A percentile compares a stretch with the other conserved stretches of the same genome.
Conservation (phyloP, 371 early-diverging fungal genomes). For the Lichtheimia ramosa region DNA sequence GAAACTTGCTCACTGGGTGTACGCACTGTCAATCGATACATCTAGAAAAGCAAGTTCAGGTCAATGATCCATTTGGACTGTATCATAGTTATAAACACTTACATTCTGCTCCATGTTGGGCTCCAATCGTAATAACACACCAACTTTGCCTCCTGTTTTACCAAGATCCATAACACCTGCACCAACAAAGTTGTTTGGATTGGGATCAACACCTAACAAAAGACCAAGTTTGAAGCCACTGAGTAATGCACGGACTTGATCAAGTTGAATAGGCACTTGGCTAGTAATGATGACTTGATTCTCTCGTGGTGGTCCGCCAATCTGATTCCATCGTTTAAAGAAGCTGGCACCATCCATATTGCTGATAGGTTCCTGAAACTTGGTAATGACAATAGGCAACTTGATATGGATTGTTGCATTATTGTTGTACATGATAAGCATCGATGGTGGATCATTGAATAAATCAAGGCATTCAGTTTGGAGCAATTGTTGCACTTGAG, state of each 20-base stretch:
- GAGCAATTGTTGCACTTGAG: conserved; percentile 79
- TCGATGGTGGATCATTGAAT: conserved; percentile 56
- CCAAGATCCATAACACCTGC: conserved; percentile 83
- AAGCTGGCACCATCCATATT: conserved; percentile 80
- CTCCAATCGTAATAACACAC: conserved; percentile 89
- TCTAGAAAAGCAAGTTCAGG: conserved; percentile 43
- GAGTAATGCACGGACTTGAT: conserved; percentile 50
- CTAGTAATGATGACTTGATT: conserved; percentile 69
- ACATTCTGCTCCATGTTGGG: conserved; percentile 88
- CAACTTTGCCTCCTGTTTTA: conserved; percentile 76
- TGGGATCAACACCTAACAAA: conserved; percentile 85
- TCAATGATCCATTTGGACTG: too few relatives aligned
- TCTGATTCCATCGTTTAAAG: conserved; percentile 93
- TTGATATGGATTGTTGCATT: conserved; percentile 54
- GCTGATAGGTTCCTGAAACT: conserved; percentile 86
- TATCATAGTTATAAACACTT: conserved; percentile 19
- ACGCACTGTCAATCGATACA: conserved; percentile 89
- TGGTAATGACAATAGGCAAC: conserved; percentile 79
- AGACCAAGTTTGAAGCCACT: conserved; percentile 71
- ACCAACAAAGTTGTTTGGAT: conserved; percentile 85
- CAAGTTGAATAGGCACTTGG: conserved; percentile 55
- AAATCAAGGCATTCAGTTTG: conserved; percentile 68
- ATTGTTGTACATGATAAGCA: conserved; percentile 65
- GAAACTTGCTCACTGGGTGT: conserved; percentile 86
- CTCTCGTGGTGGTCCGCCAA: conserved; percentile 86